Evolutionary conservation across 2,329 filamentous ascomycete genomes (phyloP).

Genomic region (Nigrospora osmanthi): DNA sequence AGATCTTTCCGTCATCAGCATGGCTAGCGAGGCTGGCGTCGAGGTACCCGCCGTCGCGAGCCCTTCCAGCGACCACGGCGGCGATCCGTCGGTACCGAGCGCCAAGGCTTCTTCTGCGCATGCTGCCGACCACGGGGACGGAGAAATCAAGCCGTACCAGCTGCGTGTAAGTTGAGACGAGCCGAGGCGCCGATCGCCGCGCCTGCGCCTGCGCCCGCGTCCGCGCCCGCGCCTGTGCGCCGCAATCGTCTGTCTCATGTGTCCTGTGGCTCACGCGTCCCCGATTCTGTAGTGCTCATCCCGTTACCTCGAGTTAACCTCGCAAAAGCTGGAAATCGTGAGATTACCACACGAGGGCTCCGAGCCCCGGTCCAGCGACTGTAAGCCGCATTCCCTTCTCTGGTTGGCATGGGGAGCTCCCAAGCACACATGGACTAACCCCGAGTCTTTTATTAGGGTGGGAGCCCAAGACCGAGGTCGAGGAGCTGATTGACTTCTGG

Average conservation of each 20-base stretch:
- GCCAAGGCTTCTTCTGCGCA: background rate
- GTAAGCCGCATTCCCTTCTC: conserved; percentile 8
- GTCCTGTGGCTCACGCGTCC: conserved; percentile 17
- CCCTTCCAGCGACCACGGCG: too few species aligned
- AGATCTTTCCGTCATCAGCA: too few species aligned
- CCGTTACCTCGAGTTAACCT: conserved; percentile 59
- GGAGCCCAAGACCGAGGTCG: conserved; percentile 53
- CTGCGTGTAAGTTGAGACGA: conserved; percentile 41
- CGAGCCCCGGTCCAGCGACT: conserved; percentile 37
- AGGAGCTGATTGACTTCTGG: conserved; percentile 60
- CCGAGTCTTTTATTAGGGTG: conserved; percentile 21
- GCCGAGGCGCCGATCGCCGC: too few species aligned
- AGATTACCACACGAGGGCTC: conserved; percentile 53
- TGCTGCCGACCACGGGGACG: conserved; percentile 2
- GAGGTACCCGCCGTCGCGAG: too few species aligned
- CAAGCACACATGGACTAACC: too few species aligned
- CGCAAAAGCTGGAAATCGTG: conserved; percentile 59
- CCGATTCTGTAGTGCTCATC: conserved; percentile 32
- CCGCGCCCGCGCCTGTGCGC: background rate
- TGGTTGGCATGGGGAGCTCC: too few species aligned
- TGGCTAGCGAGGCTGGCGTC: too few species aligned
- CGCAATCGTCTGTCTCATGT: background rate
- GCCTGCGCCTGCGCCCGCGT: too few species aligned
- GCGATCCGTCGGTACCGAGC: too few species aligned
- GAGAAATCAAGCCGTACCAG: conserved; percentile 46